Evolutionary conservation across 2,329 filamentous ascomycete species (phyloP), one percentile per base, ranked within the genome.

Genomic region (Hypoxylon sp.): DNA sequence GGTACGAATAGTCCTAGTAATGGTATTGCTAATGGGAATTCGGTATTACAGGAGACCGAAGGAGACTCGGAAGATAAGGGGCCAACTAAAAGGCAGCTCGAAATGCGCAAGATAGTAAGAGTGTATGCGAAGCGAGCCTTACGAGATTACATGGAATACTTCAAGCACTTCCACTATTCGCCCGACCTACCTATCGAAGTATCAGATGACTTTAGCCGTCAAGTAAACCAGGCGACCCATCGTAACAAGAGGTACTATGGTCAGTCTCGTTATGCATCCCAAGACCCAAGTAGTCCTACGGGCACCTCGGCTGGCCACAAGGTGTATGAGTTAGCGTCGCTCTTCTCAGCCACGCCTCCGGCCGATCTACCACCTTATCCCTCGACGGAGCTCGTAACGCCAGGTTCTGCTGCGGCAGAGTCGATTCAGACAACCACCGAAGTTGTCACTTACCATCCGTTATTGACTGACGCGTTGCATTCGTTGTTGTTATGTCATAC

Each of bases 381-480:
- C 2, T 81, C 82, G 50, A 82, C 80, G 5, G 79, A 82, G 0
- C 55, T 81, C 17, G 70, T 78, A 29, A 63, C 78, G 65, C 48
- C 76, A 22, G 65, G 77, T 14, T 73, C 78, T 37, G 62, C 67
- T 37, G 19, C 76, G 9, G 61, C 67, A 5, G 75, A 80, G 13
- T 67, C 78, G 3, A 71, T 81, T 35, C 78, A 82, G 63, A 80
- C 79, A 26, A 76, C 77, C 11, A 79, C 77, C 47, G 92, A 94
- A 80, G 86, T 86, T 44, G 85, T 93, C 29, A 96, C 92, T 0
- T 96, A 93, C 77, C 93, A 97, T 74, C 94, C 93, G 0, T 85
- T 96, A 8, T 84, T 97, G 10, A 89, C 89, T 5, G 93, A 97
- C 71, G 91, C 91, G 0, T 85, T 97, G 0, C 93, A 97, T 78